phyloP scores from a whole-genome alignment of 1,139 yeast species.

The Yamadazyma epiphylla region DNA sequence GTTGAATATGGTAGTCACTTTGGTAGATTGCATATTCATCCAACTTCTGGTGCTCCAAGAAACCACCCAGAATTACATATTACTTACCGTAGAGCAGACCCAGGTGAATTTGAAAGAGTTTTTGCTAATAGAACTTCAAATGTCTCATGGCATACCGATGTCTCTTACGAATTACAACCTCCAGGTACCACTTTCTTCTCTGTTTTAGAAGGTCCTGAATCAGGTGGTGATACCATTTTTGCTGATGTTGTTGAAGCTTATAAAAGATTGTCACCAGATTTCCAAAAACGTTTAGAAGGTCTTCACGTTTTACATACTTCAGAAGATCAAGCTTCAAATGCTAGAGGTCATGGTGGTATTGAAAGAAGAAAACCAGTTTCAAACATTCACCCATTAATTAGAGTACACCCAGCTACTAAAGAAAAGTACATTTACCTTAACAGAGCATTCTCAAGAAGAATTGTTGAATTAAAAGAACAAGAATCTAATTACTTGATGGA shows the following conservation, averaged over 20 bases:
- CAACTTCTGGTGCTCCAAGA: constrained; percentile 65
- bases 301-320: constrained; percentile 65
- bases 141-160: constrained; percentile 62
- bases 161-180: constrained; percentile 64
- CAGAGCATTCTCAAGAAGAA: constrained; percentile 57
- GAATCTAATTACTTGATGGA: constrained; percentile 57
- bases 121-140: constrained; percentile 31
- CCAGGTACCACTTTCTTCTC: constrained; percentile 62
- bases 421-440: constrained; percentile 58
- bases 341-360: constrained; percentile 52
- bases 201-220: constrained; percentile 54
- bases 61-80: constrained; percentile 56
- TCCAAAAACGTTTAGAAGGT: constrained; percentile 52
- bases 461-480: constrained; percentile 61
- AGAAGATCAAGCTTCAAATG: constrained; percentile 59
- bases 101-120: constrained; percentile 22
- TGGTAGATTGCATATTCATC: constrained; percentile 68
- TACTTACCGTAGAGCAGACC: constrained; percentile 52
- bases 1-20: constrained; percentile 54
- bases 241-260: constrained; percentile 60
- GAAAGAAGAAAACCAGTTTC: constrained; percentile 62
- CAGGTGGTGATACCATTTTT: constrained; percentile 71
- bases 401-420: constrained; percentile 67
- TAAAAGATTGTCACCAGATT: constrained; percentile 57
- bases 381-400: constrained; percentile 61